Conservation (phyloP, 345 rosid species). For the Arabidopsis thaliana region DNA sequence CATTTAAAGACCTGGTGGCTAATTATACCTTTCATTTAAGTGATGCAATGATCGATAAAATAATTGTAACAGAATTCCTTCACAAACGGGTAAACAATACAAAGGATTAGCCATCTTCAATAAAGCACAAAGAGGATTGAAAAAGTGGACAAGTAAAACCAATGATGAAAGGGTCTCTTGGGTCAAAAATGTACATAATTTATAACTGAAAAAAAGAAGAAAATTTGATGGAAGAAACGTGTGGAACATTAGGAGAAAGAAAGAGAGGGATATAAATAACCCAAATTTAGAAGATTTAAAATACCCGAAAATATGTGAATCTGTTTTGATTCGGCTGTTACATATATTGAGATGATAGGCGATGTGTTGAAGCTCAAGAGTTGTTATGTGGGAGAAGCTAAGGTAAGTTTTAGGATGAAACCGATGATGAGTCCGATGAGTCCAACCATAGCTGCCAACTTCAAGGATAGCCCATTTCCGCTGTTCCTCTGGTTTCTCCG, state of each 20-base stretch:
- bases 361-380: slow-evolving; percentile 6
- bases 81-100: not conserved
- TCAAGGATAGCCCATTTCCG: slow-evolving; percentile 64
- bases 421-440: slow-evolving; percentile 81
- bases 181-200: slow-evolving; percentile 44
- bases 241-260: not conserved
- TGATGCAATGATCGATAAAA: not conserved
- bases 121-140: not conserved
- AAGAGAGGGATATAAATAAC: not conserved
- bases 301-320: slow-evolving; percentile 13
- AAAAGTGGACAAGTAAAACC: not conserved
- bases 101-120: slow-evolving; percentile 8
- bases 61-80: not conserved
- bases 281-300: slow-evolving; percentile 3
- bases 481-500: slow-evolving; percentile 59
- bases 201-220: slow-evolving; percentile 13
- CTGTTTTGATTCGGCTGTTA: slow-evolving; percentile 25
- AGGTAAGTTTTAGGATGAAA: slow-evolving; percentile 67
- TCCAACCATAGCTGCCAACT: slow-evolving; percentile 76
- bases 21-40: too few species aligned
- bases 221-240: slow-evolving; percentile 33
- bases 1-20: too few species aligned
- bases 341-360: slow-evolving; percentile 32
- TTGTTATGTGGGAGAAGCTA: slow-evolving; percentile 50
- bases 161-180: slow-evolving; percentile 28